Evolutionary conservation across 768 basidiomycete genomes (phyloP), one percentile per base, ranked within the genome.

Genomic region (Boletus sp.): DNA sequence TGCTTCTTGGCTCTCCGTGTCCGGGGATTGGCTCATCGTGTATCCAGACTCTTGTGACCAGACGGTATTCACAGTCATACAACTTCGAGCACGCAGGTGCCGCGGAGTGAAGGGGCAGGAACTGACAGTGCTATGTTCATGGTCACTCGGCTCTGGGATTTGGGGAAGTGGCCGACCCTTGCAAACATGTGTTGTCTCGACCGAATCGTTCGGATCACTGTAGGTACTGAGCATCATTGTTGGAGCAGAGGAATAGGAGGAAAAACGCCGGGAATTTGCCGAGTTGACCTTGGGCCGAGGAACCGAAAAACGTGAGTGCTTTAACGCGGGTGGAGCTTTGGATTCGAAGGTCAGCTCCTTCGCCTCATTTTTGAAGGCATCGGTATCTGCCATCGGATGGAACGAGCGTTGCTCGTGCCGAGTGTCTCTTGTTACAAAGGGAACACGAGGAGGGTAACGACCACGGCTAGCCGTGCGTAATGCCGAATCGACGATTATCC

Each of bases 41-140:
- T 67, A 34, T 64, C 86, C 53, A 70, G 70, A 25, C 74, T 85
- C 70, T 39, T 69, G 61, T 33, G 69, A 72, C 69, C 63, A 69
- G 17, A 71, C 56, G 6, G 66, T 51, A 11, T 50, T 13, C 45
- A 39, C 39, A 27, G 58, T 69, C 44, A 35, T 45, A 14, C 45
- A 39, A 45, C 53, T 63, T 37, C n/a, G 47, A 15, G 7, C 21
- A 14, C 17, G 51, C 23, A 29, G 29, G 19, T 17, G 23, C 34
- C 19, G 49, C 27, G 27, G 30, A 43, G 32, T 33, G 27, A 35
- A 15, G 11, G 14, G 34, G 3, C 19, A 27, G 23, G 55, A 41
- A 14, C 21, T 38, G 7, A 23, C 23, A 3, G 53, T 17, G n/a
- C 50, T 19, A 30, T 40, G 35, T 37, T 59, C 64, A 7, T 39